Conservation (phyloP, 306 rosid genomes). For the Dryas drummondii region DNA sequence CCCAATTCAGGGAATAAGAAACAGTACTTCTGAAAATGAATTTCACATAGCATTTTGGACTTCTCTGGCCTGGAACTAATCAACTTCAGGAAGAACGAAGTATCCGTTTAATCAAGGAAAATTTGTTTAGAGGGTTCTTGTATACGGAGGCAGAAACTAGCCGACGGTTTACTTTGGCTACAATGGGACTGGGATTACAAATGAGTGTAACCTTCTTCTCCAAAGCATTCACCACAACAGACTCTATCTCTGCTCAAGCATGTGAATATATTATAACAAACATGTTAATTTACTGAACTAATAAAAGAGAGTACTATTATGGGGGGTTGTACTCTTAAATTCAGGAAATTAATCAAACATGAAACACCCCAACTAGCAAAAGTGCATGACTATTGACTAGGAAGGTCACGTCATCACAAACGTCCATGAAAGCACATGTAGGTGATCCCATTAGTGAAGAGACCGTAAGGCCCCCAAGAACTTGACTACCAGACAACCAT, state of each 20-base stretch:
- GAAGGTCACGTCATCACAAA: neutral
- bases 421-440: slow-evolving; percentile 13
- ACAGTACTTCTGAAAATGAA: neutral
- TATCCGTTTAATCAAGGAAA: slow-evolving; percentile 44
- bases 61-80: neutral
- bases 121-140: slow-evolving; percentile 41
- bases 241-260: slow-evolving; percentile 59
- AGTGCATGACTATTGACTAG: neutral
- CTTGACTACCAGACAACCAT: neutral
- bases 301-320: neutral
- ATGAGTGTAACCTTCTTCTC: slow-evolving; percentile 72
- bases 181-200: slow-evolving; percentile 42
- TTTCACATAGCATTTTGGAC: neutral
- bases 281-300: neutral
- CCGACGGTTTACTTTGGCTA: slow-evolving; percentile 25
- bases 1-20: slow-evolving; percentile 10
- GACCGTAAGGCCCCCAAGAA: neutral
- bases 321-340: neutral
- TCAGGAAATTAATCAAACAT: neutral
- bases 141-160: slow-evolving; percentile 36
- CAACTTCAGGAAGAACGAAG: slow-evolving; percentile 43
- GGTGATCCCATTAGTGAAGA: slow-evolving; percentile 14
- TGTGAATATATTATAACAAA: neutral
- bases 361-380: neutral
- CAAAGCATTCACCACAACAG: slow-evolving; percentile 58